Evolutionary conservation across 371 early-diverging fungal genomes (phyloP), one percentile per base, ranked within the genome.

Genomic region (Thermomucor indicae-seudaticae): DNA sequence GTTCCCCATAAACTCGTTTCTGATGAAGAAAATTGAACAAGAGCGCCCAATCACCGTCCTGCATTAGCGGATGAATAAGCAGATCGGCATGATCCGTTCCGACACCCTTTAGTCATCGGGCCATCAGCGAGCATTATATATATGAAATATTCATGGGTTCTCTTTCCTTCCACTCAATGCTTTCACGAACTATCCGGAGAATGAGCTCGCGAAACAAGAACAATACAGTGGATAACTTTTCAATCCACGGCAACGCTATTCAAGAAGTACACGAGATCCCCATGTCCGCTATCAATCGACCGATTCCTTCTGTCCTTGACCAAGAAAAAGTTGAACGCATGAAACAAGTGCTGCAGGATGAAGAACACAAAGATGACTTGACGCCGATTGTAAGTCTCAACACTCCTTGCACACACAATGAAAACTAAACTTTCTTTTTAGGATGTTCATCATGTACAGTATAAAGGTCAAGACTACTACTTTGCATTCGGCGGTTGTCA

Each of bases 401-500:
- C n/a, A n/a, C n/a, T n/a, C n/a, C n/a, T n/a, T n/a, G n/a, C n/a
- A n/a, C n/a, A n/a, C 27, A 3, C 11, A 27, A 20, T 20, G 11
- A 51, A 10, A 8, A 2, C 11, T 24, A n/a, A 34, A 12, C 24
- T 47, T 6, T 25, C 25, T 6, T 0, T 17, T 22, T 57, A 72
- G 63, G 66, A 67, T 39, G 63, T 67, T 20, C 72, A 75, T 56
- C 75, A 69, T 49, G 65, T 64, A 4, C 47, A 57, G 38, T 57
- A 69, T 38, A 66, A 69, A 25, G 70, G 62, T 4, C 16, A 67
- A n/a, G 67, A 75, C 24, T 75, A 75, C 28, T 75, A 72, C 29
- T 72, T 75, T 57, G 72, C 70, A 7, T 65, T 75, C 53, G 75
- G 75, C 6, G 75, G 75, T 3, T 75, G 75, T 32, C 75, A 75